Evolutionary conservation across 208 protist genomes (phyloP), one percentile per base, ranked within the genome.

Genomic region (Zelonia costaricensis): DNA sequence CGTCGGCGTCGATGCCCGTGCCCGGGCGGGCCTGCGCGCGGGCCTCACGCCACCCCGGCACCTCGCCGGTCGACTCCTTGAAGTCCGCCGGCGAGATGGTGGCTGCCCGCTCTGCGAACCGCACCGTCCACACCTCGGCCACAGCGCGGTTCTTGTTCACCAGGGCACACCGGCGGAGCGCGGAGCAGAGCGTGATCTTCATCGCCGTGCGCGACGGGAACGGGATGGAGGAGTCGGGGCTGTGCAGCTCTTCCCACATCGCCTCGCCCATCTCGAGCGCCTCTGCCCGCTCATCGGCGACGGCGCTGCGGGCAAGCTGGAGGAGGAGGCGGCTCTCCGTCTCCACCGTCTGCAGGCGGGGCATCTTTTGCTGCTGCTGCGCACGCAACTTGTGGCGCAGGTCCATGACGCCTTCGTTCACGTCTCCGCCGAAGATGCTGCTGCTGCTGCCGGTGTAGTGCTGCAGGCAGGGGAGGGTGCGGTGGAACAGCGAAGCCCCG

Each of bases 131-230:
- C 42, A 63, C 28, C 18, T 93, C 82, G 12, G 83, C 82, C 39
- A 79, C 40, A 16, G 74, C 69, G 1, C 57, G 66, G 33, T 78
- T 49, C 35, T 64, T 57, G 12, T 67, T 64, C 23, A 74, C 30
- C n/a, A 95, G 66, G 7, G 89, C 89, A 55, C 89, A 91, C 28
- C 89, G 89, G 18, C 85, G 86, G 71, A 95, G 28, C 22, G 77
- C 57, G 9, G 83, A 80, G 60, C 83, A 92, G 33, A 95, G 76
- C 18, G 77, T 62, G 9, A 93, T 74, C 40, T 73, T 75, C 67
- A 91, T 71, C 6, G 81, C 82, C 0, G 81, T 91, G 25, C 71
- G 69, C 18, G 85, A 89, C 1, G 73, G 58, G 40, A 78, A 59
- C 0, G 84, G 76, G 25, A 95, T 52, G 10, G 76, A 65, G 6